Percentiles rank a stretch among this genome's conserved stretches.
Conservation (phyloP, 2,329 filamentous ascomycete genomes). For the Monosporascus sp. region DNA sequence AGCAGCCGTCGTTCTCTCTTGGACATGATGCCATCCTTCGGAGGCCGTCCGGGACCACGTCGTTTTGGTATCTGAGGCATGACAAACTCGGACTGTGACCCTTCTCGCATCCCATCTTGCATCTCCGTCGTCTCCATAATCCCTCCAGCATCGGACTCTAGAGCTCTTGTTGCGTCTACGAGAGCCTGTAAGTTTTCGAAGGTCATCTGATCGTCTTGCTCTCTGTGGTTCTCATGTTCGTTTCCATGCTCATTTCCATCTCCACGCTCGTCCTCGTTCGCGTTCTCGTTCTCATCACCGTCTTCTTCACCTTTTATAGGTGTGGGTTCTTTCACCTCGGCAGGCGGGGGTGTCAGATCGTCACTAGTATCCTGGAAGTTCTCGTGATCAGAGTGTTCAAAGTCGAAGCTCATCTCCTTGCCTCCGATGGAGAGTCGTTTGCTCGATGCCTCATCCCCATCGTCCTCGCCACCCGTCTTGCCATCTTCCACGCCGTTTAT, state of each 20-base stretch:
- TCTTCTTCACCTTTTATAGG: constrained; percentile 25
- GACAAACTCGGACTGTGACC: constrained; percentile 25
- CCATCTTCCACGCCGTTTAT: constrained; percentile 60
- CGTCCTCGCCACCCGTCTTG: constrained; percentile 53
- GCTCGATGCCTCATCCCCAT: constrained; percentile 44
- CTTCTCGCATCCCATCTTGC: constrained; percentile 3
- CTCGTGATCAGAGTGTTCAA: constrained; percentile 58
- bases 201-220: constrained; percentile 4
- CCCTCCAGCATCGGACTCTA: not conserved
- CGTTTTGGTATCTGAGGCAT: constrained; percentile 53
- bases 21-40: constrained; percentile 79
- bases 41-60: constrained; percentile 73
- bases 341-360: constrained; percentile 30
- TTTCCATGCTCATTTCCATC: constrained; percentile 20
- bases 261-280: constrained; percentile 18
- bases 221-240: constrained; percentile 12
- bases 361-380: constrained; percentile 54
- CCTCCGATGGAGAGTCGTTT: constrained; percentile 52
- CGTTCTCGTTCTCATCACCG: constrained; percentile 33
- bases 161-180: not conserved
- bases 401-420: constrained; percentile 71
- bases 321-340: constrained; percentile 38
- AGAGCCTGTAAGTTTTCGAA: not conserved
- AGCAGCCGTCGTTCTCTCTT: constrained; percentile 66
- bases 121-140: constrained; percentile 6